Evolutionary conservation across 768 basidiomycete genomes (phyloP).

Genomic region (Collybia sp.): DNA sequence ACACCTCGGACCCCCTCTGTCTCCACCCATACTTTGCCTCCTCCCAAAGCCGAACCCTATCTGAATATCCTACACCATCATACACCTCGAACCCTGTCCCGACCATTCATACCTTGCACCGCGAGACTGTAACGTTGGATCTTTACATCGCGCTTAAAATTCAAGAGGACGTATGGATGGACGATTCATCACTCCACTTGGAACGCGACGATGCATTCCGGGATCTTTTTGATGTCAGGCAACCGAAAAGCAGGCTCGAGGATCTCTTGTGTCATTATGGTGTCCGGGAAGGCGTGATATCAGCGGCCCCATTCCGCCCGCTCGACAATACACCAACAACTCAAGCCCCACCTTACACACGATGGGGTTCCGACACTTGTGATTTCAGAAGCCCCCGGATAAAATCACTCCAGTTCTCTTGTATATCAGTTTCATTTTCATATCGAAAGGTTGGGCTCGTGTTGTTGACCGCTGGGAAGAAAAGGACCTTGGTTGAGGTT

Average conservation of each 20-base stretch:
- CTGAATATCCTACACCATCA: conserved; percentile 11
- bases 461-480: conserved; percentile 18
- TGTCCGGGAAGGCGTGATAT: conserved; percentile 32
- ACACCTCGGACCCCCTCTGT: conserved; percentile 79
- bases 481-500: conserved; percentile 53
- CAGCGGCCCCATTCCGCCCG: not conserved
- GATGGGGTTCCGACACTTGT: too few species aligned
- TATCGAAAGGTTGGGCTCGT: conserved; percentile 37
- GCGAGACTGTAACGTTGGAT: conserved; percentile 74
- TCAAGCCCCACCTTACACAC: too few species aligned
- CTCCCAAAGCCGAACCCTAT: conserved; percentile 8
- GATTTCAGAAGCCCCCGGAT: too few species aligned
- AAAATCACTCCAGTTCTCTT: conserved; percentile 30
- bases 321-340: not conserved
- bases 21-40: conserved; percentile 16
- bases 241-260: conserved; percentile 73
- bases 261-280: conserved; percentile 57
- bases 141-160: conserved; percentile 77
- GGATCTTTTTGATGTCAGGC: conserved; percentile 73
- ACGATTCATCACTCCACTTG: conserved; percentile 71
- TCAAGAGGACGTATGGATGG: conserved; percentile 72
- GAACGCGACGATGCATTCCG: conserved; percentile 72
- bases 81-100: too few species aligned
- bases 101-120: conserved; percentile 44
- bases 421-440: conserved; percentile 35